phyloP scores from a whole-genome alignment of 2,329 filamentous ascomycete species.

The Aphanocladium album region DNA sequence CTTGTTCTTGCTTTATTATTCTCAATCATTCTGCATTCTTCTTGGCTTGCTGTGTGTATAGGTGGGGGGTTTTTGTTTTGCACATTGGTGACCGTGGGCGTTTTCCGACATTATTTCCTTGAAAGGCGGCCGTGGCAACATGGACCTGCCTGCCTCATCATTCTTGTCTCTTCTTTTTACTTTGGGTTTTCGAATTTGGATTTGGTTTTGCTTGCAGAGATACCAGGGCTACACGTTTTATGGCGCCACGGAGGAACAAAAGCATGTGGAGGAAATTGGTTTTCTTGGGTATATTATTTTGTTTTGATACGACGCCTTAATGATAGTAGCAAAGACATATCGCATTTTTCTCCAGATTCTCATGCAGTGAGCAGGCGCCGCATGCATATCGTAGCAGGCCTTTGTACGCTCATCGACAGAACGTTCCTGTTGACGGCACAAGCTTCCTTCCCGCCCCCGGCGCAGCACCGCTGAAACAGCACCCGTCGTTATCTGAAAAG shows the following conservation, averaged over 20 bases:
- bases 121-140: too few species aligned
- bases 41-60: not conserved
- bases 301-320: not conserved
- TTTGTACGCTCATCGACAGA: too few species aligned
- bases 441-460: too few species aligned
- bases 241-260: constrained; percentile 1
- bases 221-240: constrained; percentile 5
- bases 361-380: too few species aligned
- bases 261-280: not conserved
- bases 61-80: not conserved
- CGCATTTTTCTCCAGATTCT: too few species aligned
- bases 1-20: not conserved
- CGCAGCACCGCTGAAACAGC: too few species aligned
- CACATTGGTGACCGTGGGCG: not conserved
- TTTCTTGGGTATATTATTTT: not conserved
- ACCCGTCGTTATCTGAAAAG: too few species aligned
- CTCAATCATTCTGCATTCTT: not conserved
- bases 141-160: too few species aligned
- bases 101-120: too few species aligned
- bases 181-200: not conserved
- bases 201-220: constrained; percentile 7
- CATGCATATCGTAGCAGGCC: too few species aligned
- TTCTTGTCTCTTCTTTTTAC: not conserved
- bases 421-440: too few species aligned
- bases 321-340: not conserved